These are phyloP conservation scores for Eutypella sp. DNA, from an alignment of 2,329 filamentous ascomycete genomes.

Conservation along the genomic window DNA sequence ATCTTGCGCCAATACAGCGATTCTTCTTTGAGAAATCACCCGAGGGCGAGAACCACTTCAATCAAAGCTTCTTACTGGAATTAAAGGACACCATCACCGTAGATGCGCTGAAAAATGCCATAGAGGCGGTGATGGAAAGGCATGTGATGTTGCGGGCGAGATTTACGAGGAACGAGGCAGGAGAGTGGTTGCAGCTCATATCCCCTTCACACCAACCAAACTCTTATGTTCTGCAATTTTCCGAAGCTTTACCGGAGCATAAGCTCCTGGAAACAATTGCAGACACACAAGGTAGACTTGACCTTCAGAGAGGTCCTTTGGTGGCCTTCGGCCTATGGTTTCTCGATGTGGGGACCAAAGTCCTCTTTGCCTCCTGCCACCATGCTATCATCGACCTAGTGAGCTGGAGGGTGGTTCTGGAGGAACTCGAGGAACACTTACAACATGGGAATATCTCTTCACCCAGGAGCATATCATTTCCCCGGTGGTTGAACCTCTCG, in stretches of 20 bases:
- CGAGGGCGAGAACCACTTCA: slow-evolving; percentile 27
- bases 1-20: slow-evolving; percentile 39
- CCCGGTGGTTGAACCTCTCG: slow-evolving; percentile 32
- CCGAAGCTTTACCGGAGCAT: neutral
- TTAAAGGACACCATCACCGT: slow-evolving; percentile 21
- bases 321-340: slow-evolving; percentile 17
- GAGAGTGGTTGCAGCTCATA: neutral
- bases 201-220: neutral
- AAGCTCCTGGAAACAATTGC: neutral
- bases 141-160: slow-evolving; percentile 33
- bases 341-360: slow-evolving; percentile 11
- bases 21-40: slow-evolving; percentile 32
- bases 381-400: slow-evolving; percentile 38
- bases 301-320: slow-evolving; percentile 17
- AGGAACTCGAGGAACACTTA: slow-evolving; percentile 36
- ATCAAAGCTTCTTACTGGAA: slow-evolving; percentile 36
- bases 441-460: slow-evolving; percentile 11
- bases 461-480: slow-evolving; percentile 26
- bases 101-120: slow-evolving; percentile 12
- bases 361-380: slow-evolving; percentile 28
- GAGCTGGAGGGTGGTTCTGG: slow-evolving; percentile 38
- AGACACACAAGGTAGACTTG: slow-evolving; percentile 6
- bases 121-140: slow-evolving; percentile 20
- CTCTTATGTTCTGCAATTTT: neutral
- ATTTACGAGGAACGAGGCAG: slow-evolving; percentile 13